Percentiles rank a stretch among this genome's conserved stretches.
phyloP scores from a whole-genome alignment of 2,329 filamentous ascomycete species.

The Trichoderma harzianum region DNA sequence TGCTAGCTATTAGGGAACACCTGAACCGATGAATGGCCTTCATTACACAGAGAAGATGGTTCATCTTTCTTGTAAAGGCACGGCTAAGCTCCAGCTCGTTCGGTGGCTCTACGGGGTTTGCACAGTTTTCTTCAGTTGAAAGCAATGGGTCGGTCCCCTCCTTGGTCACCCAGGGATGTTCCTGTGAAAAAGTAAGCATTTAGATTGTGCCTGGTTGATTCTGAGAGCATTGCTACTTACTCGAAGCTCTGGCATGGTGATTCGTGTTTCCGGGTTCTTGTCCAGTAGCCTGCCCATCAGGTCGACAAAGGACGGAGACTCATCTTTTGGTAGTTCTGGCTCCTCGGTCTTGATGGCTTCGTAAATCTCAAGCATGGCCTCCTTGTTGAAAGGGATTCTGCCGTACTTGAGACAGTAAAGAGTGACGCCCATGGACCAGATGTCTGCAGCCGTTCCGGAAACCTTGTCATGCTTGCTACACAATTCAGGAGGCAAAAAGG shows the following conservation, averaged over 20 bases:
- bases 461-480: slow-evolving; percentile 86
- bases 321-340: slow-evolving; percentile 58
- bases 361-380: slow-evolving; percentile 80
- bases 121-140: slow-evolving; percentile 80
- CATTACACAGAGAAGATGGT: slow-evolving; percentile 81
- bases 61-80: slow-evolving; percentile 88
- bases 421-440: slow-evolving; percentile 98
- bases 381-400: slow-evolving; percentile 77
- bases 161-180: slow-evolving; percentile 90
- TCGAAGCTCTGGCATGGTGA: slow-evolving; percentile 76
- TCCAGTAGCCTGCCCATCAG: slow-evolving; percentile 72
- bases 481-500: slow-evolving; percentile 89
- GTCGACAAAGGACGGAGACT: slow-evolving; percentile 68
- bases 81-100: slow-evolving; percentile 87
- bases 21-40: slow-evolving; percentile 92
- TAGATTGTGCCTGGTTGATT: not conserved
- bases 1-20: slow-evolving; percentile 57
- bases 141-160: slow-evolving; percentile 74
- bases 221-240: slow-evolving; percentile 50
- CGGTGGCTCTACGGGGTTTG: slow-evolving; percentile 73
- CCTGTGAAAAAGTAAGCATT: slow-evolving; percentile 47
- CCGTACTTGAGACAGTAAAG: slow-evolving; percentile 92
- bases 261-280: slow-evolving; percentile 79
- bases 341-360: slow-evolving; percentile 77
- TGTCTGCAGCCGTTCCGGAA: slow-evolving; percentile 84